Evolutionary conservation across 805 yeast species (phyloP), one percentile per base, ranked within the genome.

Genomic region (Yarrowia bubula): DNA sequence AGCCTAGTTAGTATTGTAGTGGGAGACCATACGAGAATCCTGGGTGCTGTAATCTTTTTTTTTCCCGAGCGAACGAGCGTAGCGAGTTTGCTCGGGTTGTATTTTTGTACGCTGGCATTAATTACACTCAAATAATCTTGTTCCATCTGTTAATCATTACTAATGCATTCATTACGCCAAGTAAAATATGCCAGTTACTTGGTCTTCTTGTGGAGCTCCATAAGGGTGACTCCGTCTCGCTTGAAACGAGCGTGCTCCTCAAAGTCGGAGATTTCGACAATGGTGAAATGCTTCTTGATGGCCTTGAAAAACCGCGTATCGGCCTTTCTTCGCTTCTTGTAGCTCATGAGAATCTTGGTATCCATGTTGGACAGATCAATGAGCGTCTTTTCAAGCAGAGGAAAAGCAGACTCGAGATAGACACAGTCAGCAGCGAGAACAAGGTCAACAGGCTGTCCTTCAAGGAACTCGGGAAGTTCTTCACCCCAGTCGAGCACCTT

Each of bases 371-470:
- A 72, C 17, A 84, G 69, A 66, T 82, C 83, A 39, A 82, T 66
- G 35, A 84, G 71, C 0, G 87, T 84, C 66, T 76, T 72, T 62
- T 81, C 83, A 42, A 84, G 70, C 44, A 83, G 69, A 4, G 84
- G 85, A 69, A 84, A 84, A 2, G 86, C 84, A 9, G 75, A 70
- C 68, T 83, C 87, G 32, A 81, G 74, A 66, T 84, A 84, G 13
- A 84, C 87, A 71, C 87, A 84, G 71, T 84, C 88, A 0, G 87
- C 87, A 5, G 87, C 87, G 28, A 84, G 70, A 2, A 84, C 73
- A 5, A 83, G 73, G 71, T 83, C 86, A 3, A 78, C 76, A 11
- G 65, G 63, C 5, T 72, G 74, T 0, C 69, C 70, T 10, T 68
- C 42, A 10, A 79, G 74, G 62, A 75, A 77, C 0, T 68, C 74